Base-by-base conservation (phyloP, 1,284 basidiomycete genomes). In the Microbotryum scabiosae region DNA sequence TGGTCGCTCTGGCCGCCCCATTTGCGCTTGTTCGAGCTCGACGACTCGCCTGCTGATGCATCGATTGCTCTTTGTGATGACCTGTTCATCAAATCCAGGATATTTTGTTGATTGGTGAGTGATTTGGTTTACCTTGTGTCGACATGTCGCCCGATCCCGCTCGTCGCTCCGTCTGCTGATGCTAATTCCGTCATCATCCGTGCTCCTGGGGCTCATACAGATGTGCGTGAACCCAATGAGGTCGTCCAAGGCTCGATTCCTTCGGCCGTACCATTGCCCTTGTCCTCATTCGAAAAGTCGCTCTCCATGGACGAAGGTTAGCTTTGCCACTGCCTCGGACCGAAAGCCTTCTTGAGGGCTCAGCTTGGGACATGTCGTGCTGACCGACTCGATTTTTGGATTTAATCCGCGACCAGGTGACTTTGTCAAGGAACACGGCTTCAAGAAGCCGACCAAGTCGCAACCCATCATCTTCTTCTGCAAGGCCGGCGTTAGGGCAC, bases 381-480 rank as follows among this genome's bases (percentile, higher is more conserved):
- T 26, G 12, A 21, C 10, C 32, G 54, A 36, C n/a, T 20, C 36
- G 18, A 47, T 20, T 23, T 23, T 50, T 21, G n/a, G n/a, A 8
- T 26, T 21, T 30, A 5, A 7, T 41, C 20, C 3, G 26, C 12
- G 20, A 2, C 30, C 59, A 68, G 68, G 68, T 55, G 74, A 76
- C 57, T 78, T 78, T 59, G 57, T 63, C 5, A 55, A 69, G 14
- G 60, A 85, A 69, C 85, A 85, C 70, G 89, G 90, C 3, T 97
- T 94, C 75, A 78, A 84, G 56, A 92, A 97, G 76, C 96, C 96
- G 6, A 56, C 54, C 12, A 76, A 78, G 63, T 75, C 82, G 61
- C 88, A 96, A 74, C 87, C 91, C 71, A 78, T 98, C 45, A 82
- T 90, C 44, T 94, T 97, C 75, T 97, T 96, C 78, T 99, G 96